These are phyloP conservation scores for Rosa lucieae DNA, from an alignment of 306 rosid genomes.

Conservation along the genomic window DNA sequence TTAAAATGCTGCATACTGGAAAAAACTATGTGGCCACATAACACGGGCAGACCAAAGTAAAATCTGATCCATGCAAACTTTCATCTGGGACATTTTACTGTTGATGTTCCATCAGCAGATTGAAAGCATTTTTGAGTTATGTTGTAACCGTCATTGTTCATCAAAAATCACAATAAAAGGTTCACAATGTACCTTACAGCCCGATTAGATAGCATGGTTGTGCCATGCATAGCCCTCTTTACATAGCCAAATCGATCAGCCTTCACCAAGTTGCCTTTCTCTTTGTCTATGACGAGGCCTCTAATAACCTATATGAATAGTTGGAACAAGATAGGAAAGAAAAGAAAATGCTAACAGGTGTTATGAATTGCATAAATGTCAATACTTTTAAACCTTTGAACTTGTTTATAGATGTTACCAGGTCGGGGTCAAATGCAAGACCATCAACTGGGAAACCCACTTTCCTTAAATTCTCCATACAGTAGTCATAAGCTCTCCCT, in stretches of 20 bases:
- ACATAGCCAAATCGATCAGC: slow-evolving; percentile 96
- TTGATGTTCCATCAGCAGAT: not conserved
- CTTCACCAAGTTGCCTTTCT: slow-evolving; percentile 91
- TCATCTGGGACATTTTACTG: not conserved
- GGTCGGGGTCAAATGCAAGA: slow-evolving; percentile 87
- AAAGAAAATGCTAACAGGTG: not conserved
- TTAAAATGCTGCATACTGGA: slow-evolving; percentile 20
- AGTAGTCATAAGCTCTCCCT: slow-evolving; percentile 96
- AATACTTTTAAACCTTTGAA: not conserved
- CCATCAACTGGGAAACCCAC: slow-evolving; percentile 93
- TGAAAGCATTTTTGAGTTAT: not conserved
- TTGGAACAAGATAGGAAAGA: not conserved
- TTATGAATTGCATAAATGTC: slow-evolving; percentile 21
- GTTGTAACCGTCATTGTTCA: not conserved
- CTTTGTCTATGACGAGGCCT: slow-evolving; percentile 98
- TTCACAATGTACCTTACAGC: slow-evolving; percentile 69
- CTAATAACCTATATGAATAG: slow-evolving; percentile 68
- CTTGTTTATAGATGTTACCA: slow-evolving; percentile 53
- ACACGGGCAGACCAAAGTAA: slow-evolving; percentile 14
- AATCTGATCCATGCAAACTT: slow-evolving; percentile 6
- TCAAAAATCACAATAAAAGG: slow-evolving; percentile 23
- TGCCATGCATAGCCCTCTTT: slow-evolving; percentile 97
- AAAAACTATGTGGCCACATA: slow-evolving; percentile 13
- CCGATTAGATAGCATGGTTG: slow-evolving; percentile 81
- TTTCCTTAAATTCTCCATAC: slow-evolving; percentile 85